Evolutionary conservation across 1,284 basidiomycete species (phyloP).

Genomic region (Fomitopsis pinicola): DNA sequence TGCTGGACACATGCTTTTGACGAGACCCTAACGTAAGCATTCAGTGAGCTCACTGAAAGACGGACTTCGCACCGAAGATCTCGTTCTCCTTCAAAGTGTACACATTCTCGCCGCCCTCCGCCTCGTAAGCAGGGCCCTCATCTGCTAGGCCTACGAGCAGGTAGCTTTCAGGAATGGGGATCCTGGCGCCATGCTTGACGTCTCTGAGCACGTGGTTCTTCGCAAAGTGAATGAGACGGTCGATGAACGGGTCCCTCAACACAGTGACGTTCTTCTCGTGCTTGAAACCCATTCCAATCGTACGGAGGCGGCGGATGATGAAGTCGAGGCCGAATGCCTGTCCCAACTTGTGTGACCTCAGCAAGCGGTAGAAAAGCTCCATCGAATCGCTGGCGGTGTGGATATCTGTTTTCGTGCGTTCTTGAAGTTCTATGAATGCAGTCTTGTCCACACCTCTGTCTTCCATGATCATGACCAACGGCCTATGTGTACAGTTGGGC

Average conservation of each 20-base stretch:
- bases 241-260: slow-evolving; percentile 56
- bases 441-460: slow-evolving; percentile 52
- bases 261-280: slow-evolving; percentile 25
- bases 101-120: slow-evolving; percentile 45
- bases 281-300: slow-evolving; percentile 44
- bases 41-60: not conserved
- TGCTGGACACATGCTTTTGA: slow-evolving; percentile 52
- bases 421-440: slow-evolving; percentile 54
- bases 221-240: slow-evolving; percentile 46
- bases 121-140: slow-evolving; percentile 61
- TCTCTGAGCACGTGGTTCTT: slow-evolving; percentile 60
- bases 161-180: slow-evolving; percentile 63
- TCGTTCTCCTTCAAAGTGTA: slow-evolving; percentile 47
- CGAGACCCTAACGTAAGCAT: not conserved
- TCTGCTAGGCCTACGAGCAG: slow-evolving; percentile 76
- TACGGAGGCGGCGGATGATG: slow-evolving; percentile 46
- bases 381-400: slow-evolving; percentile 53
- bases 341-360: slow-evolving; percentile 51
- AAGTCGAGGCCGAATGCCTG: slow-evolving; percentile 42
- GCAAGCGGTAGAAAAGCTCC: slow-evolving; percentile 38
- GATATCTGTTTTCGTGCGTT: slow-evolving; percentile 45
- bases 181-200: slow-evolving; percentile 70
- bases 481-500: slow-evolving; percentile 31
- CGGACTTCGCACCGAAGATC: slow-evolving; percentile 52
- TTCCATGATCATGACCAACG: slow-evolving; percentile 69